A percentile compares a stretch with the other conserved stretches of the same genome.
phyloP scores from a whole-genome alignment of 495 filamentous ascomycete species.

The Aspergillus sclerotioniger region DNA sequence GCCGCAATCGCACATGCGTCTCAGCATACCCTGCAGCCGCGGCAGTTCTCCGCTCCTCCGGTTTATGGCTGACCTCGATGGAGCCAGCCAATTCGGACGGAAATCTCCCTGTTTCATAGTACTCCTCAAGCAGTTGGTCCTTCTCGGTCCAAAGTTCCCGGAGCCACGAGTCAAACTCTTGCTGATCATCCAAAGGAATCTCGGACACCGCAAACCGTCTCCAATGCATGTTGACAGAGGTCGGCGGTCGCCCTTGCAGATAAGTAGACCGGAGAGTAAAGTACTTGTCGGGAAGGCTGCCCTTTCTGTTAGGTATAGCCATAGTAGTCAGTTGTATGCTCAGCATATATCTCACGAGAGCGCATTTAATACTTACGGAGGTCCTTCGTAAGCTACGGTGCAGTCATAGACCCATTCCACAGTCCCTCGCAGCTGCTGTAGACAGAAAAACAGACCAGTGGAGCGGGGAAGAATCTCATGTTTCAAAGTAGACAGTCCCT shows the following conservation, averaged over 20 bases:
- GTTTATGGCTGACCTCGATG: constrained; percentile 37
- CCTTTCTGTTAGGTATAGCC: constrained; percentile 39
- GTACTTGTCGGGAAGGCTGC: constrained; percentile 62
- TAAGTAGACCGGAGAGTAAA: constrained; percentile 65
- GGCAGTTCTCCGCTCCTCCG: constrained; percentile 31
- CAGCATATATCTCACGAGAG: not conserved
- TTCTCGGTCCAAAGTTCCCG: constrained; percentile 61
- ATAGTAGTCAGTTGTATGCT: constrained; percentile 1
- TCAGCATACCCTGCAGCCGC: constrained; percentile 55
- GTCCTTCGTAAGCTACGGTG: constrained; percentile 66
- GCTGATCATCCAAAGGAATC: constrained; percentile 58
- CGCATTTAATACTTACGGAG: constrained; percentile 51
- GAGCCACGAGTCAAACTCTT: constrained; percentile 59
- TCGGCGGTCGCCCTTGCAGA: constrained; percentile 63
- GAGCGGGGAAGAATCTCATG: constrained; percentile 61
- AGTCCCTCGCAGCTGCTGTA: constrained; percentile 58
- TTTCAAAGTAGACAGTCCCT: constrained; percentile 47
- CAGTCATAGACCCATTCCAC: constrained; percentile 69
- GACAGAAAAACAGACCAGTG: constrained; percentile 62
- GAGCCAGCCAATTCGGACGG: constrained; percentile 54
- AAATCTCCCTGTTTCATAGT: constrained; percentile 57
- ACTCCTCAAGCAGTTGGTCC: constrained; percentile 58
- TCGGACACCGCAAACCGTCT: constrained; percentile 55
- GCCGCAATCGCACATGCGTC: constrained; percentile 51
- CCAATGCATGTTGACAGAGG: constrained; percentile 72